Evolutionary conservation across 1,284 basidiomycete species (phyloP), one percentile per base, ranked within the genome.

Genomic region (Apiotrichum laibachii): DNA sequence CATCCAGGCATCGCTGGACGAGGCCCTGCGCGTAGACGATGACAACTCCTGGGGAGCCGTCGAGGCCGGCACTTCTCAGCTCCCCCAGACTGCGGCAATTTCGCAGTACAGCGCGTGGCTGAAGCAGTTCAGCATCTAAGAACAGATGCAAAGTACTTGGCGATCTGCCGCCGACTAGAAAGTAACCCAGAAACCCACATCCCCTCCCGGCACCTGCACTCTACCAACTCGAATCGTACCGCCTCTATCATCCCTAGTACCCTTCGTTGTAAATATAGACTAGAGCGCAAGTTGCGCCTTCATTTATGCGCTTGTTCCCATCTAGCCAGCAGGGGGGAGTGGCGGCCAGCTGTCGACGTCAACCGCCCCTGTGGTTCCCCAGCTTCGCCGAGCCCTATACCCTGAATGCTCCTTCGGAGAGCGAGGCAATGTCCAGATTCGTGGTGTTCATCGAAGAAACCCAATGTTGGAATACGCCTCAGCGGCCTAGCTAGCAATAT

Each of bases 21-120:
- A n/a, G 2, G 58, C 58, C 15, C 50, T 60, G 15, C 45, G 48
- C 35, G 16, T 59, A 21, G 57, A 56, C n/a, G 45, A 49, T 44
- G 18, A 53, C 37, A 48, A 31, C n/a, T 33, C 53, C 19, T 55
- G 54, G 48, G 45, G 33, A 13, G 43, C 53, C 5, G 42, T 53
- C 42, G 40, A 53, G 51, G 42, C 40, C 7, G 42, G 31, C n/a
- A 39, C 42, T 5, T 12, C 22, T 2, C 51, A 31, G 4, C 31
- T 53, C 7, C 18, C 22, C 11, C 33, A n/a, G 31, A 53, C 51
- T 2, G 12, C 40, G 8, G 31, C 31, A 1, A 44, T 53, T 18
- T 8, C 21, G n/a, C 16, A 43, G 51, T 53, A 43, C 21, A 12
- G 34, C 16, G 4, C 13, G 18, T 53, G 51, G 51, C 8, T 53